Evolutionary conservation across 768 basidiomycete genomes (phyloP), one percentile per base, ranked within the genome.

Genomic region (Trametes elegans): DNA sequence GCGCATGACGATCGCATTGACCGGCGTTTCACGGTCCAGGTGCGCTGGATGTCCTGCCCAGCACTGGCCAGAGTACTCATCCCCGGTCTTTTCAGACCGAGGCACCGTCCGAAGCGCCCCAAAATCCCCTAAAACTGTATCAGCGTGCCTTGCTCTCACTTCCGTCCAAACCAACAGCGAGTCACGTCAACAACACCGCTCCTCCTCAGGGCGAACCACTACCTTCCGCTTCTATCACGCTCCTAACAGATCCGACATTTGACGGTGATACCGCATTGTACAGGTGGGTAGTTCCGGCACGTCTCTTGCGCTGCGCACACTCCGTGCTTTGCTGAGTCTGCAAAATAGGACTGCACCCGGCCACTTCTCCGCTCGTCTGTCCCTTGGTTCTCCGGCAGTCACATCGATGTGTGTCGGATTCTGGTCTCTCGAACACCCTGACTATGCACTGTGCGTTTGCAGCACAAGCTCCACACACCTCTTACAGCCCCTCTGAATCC

Each of bases 371-470:
- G 21, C 42, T 40, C 45, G 26, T 38, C 18, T 21, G 10, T 35
- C 23, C 46, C 31, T 44, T 29, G 28, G 23, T 52, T 49, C 18
- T 8, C 24, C 46, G 42, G 13, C 50, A 5, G 35, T 3, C 21
- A 28, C 11, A 57, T 62, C 43, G 40, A 92, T 92, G 90, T 93
- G 90, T 67, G 80, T 92, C 59, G 87, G 77, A 31, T 78, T 90
- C 64, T 92, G 86, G 83, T 79, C 87, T 49, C 76, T 91, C 3
- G 81, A 88, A 45, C 85, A 88, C 64, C 82, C 84, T 24, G 82
- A 85, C 41, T 93, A 90, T 66, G 83, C 89, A 9, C 78, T 93
- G 90, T 91, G 71, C 73, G 85, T 76, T n/a, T n/a, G n/a, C n/a
- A n/a, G n/a, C n/a, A n/a, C n/a, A n/a, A n/a, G n/a, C n/a, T n/a